These are phyloP conservation scores for Staphylotrichum longicolle DNA, from an alignment of 495 filamentous ascomycete species.

Conservation along the genomic window DNA sequence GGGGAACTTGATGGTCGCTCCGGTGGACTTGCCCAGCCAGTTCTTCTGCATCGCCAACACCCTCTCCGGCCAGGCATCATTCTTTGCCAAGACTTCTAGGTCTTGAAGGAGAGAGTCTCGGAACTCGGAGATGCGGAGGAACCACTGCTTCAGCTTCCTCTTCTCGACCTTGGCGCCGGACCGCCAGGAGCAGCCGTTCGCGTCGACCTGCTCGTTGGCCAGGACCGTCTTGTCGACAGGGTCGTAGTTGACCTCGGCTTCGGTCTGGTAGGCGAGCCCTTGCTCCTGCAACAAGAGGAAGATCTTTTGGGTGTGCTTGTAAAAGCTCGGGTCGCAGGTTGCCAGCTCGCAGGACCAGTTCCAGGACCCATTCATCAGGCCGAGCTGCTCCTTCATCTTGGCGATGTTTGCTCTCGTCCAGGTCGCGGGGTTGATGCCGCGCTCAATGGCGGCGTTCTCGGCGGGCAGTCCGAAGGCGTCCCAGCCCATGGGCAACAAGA, in stretches of 20 bases:
- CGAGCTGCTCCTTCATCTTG: constrained; percentile 79
- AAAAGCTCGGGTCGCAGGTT: constrained; percentile 80
- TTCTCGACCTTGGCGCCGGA: constrained; percentile 85
- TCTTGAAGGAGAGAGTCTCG: constrained; percentile 71
- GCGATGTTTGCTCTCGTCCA: constrained; percentile 81
- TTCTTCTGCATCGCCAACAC: constrained; percentile 83
- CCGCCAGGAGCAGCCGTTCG: constrained; percentile 80
- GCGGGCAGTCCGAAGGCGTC: constrained; percentile 89
- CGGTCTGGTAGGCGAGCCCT: constrained; percentile 72
- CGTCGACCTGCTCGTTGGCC: constrained; percentile 88
- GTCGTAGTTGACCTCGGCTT: constrained; percentile 85
- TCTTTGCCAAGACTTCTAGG: constrained; percentile 59
- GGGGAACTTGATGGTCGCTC: constrained; percentile 69
- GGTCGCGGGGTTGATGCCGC: constrained; percentile 68
- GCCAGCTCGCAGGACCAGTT: constrained; percentile 80
- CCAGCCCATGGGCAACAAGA: constrained; percentile 89
- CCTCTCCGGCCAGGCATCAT: constrained; percentile 73
- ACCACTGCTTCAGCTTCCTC: constrained; percentile 81
- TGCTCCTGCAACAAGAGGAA: constrained; percentile 72
- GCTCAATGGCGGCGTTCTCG: constrained; percentile 91
- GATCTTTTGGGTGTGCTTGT: constrained; percentile 82
- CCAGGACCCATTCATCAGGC: constrained; percentile 71
- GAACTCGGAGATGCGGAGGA: constrained; percentile 78
- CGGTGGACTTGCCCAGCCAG: constrained; percentile 79
- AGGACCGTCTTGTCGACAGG: constrained; percentile 86